Evolutionary conservation across 1,284 basidiomycete genomes (phyloP), one percentile per base, ranked within the genome.

Genomic region (Bjerkandera adusta): DNA sequence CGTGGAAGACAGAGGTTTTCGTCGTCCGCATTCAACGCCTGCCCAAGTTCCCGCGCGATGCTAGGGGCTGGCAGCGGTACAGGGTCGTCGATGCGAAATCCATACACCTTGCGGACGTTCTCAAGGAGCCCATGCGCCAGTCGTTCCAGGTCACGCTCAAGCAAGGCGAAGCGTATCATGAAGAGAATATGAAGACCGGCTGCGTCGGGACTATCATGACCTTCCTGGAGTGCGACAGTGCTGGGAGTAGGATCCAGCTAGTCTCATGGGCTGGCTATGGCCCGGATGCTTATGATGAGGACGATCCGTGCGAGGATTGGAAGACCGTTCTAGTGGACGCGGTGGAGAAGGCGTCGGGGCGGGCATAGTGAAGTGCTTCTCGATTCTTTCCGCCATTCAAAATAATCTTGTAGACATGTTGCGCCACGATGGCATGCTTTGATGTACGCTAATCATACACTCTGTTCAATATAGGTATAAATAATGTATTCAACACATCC

Each of bases 191-290:
- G 15, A 33, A 29, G 22, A 40, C 38, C 16, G 47, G 50, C 4
- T 49, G 50, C 34, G 25, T 52, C 27, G 47, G 50, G 15, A 46
- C 48, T 5, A 48, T 52, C 35, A 52, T 41, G 43, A 45, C 50
- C 13, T 43, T 52, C 34, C 30, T 52, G 12, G 24, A 30, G 24
- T 49, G 50, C 24, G 43, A 46, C 26, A 51, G 47, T 21, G 18
- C 50, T 15, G 50, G 47, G 15, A 15, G 18, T 13, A 42, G 42
- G 22, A 37, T 52, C n/a, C 34, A 35, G 32, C n/a, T 39, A 5
- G 36, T 45, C n/a, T 46, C 43, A 8, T 52, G 50, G 50, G 47
- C 36, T 13, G 50, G 47, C 18, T 49, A 52, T 30, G 47, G 43
- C 6, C 20, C 29, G 10, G 33, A 50, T n/a, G 38, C 46, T 2